Conservation (phyloP, 1,139 yeast species). For the Lodderomyces margitis region DNA sequence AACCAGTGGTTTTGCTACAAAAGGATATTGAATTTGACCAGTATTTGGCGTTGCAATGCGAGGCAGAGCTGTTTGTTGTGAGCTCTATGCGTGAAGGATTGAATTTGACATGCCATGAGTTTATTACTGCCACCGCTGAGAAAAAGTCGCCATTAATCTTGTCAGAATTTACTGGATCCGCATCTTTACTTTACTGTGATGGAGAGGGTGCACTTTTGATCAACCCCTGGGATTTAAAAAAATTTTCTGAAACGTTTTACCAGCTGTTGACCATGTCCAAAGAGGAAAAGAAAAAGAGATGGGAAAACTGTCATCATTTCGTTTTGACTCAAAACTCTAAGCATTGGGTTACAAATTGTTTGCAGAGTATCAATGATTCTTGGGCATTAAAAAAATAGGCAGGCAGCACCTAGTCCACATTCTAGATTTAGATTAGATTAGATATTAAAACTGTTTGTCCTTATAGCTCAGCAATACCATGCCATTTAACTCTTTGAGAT, state of each 20-base stretch:
- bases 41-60: conserved; percentile 79
- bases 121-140: conserved; percentile 70
- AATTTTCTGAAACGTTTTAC: conserved; percentile 62
- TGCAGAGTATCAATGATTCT: conserved; percentile 54
- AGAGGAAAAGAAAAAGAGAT: conserved; percentile 57
- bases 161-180: conserved; percentile 95
- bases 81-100: conserved; percentile 95
- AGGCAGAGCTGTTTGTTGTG: conserved; percentile 85
- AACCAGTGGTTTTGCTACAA: conserved; percentile 83
- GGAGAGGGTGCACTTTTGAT: conserved; percentile 71
- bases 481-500: conserved; percentile 53
- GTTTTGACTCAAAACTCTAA: conserved; percentile 69
- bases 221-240: conserved; percentile 86
- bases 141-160: conserved; percentile 79
- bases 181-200: conserved; percentile 55
- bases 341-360: conserved; percentile 67
- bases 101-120: conserved; percentile 95
- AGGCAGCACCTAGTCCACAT: background rate
- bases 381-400: conserved; percentile 52
- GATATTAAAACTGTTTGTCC: conserved; percentile 32
- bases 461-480: conserved; percentile 48
- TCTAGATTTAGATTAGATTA: background rate
- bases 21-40: conserved; percentile 89
- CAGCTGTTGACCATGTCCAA: conserved; percentile 61
- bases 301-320: conserved; percentile 59